phyloP scores from a whole-genome alignment of 768 basidiomycete species.

The Termitomyces sp. region DNA sequence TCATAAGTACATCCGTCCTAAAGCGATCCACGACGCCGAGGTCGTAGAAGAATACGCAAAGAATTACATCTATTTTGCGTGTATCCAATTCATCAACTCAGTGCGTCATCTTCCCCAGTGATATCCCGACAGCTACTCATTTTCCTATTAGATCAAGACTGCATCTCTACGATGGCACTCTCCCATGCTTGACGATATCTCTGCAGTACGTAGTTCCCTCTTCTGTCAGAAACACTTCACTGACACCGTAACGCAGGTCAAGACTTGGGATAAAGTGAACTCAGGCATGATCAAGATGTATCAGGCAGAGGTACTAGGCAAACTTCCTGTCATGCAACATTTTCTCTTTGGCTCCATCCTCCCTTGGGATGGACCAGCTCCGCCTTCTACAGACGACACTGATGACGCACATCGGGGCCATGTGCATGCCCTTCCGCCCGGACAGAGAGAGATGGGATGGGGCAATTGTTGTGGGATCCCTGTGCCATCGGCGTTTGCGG shows the following conservation, averaged over 20 bases:
- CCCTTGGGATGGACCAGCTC: conserved; percentile 58
- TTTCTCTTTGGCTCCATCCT: conserved; percentile 89
- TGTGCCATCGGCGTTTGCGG: conserved; percentile 79
- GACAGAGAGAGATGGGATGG: conserved; percentile 61
- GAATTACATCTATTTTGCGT: conserved; percentile 96
- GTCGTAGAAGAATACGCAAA: conserved; percentile 89
- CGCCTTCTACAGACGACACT: conserved; percentile 20
- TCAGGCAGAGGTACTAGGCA: conserved; percentile 88
- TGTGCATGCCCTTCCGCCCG: conserved; percentile 43
- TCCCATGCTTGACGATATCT: conserved; percentile 98
- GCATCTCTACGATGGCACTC: conserved; percentile 97
- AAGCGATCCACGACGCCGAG: conserved; percentile 88
- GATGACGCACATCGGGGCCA: conserved; percentile 48
- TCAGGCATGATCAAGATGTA: conserved; percentile 98
- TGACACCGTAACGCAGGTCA: conserved; percentile 42
- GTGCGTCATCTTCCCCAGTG: conserved; percentile 37
- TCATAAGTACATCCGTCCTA: conserved; percentile 88
- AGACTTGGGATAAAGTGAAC: conserved; percentile 97
- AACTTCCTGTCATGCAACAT: conserved; percentile 95
- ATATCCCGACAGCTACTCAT: background rate
- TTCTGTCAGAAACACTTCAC: background rate
- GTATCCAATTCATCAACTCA: conserved; percentile 94
- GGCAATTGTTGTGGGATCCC: conserved; percentile 92
- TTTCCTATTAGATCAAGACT: conserved; percentile 73
- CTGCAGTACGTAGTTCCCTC: conserved; percentile 47